Evolutionary conservation across 2,329 filamentous ascomycete species (phyloP).

Genomic region (Botryotinia convoluta): DNA sequence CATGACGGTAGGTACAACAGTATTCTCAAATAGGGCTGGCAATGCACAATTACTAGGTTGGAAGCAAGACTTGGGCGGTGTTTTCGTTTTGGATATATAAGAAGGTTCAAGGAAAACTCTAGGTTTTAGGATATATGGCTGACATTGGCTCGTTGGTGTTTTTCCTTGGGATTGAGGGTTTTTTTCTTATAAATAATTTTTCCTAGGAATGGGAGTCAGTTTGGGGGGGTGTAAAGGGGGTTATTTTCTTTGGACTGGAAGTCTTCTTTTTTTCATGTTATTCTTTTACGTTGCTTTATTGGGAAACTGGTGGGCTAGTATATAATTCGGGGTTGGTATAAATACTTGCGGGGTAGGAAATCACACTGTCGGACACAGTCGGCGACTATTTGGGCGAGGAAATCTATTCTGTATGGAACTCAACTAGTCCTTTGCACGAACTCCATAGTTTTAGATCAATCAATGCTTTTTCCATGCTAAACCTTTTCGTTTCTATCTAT

Average conservation of each 20-base stretch:
- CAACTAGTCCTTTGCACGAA: not conserved
- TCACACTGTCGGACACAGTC: not conserved
- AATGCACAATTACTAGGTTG: not conserved
- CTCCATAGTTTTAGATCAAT: not conserved
- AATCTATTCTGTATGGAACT: not conserved
- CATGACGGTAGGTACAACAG: fast-evolving
- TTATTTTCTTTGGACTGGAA: not conserved
- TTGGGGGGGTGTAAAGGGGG: not conserved
- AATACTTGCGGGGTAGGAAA: not conserved
- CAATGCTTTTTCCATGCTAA: not conserved
- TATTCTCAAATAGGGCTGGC: too few species aligned
- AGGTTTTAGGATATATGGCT: not conserved
- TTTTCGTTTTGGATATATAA: not conserved
- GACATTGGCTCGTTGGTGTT: not conserved
- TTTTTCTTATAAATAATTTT: not conserved
- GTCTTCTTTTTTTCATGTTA: not conserved
- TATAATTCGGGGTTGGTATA: not conserved
- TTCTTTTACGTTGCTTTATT: not conserved
- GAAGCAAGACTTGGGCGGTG: not conserved
- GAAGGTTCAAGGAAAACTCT: not conserved
- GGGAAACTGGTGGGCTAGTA: not conserved
- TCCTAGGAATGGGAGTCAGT: not conserved
- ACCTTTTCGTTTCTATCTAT: fast-evolving
- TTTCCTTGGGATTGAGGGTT: not conserved
- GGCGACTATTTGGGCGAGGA: not conserved